Conservation (phyloP, 2,329 filamentous ascomycete genomes). For the Apiospora phragmitis region DNA sequence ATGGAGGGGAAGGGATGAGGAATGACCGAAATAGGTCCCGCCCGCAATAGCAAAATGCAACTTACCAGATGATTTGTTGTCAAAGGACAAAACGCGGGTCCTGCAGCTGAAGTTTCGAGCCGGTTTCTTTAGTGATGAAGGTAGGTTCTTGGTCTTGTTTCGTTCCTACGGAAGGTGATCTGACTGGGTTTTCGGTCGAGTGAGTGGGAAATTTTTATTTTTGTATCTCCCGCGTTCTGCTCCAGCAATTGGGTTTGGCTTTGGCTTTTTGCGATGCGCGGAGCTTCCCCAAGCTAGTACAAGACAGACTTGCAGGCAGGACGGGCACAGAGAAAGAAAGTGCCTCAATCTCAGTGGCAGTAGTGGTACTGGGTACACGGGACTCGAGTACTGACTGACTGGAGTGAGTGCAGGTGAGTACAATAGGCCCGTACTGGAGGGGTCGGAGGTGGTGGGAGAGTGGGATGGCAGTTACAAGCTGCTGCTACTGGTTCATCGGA, state of each 20-base stretch:
- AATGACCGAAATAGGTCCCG: constrained; percentile 3
- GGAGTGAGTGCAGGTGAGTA: not conserved
- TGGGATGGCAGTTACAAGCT: constrained; percentile 1
- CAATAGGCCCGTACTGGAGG: not conserved
- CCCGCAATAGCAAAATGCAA: not conserved
- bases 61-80: constrained; percentile 8
- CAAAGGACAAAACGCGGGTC: constrained; percentile 9
- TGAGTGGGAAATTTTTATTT: constrained; percentile 5
- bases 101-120: constrained; percentile 11
- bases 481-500: constrained; percentile 3
- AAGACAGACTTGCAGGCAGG: not conserved
- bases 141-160: not conserved
- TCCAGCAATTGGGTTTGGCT: constrained; percentile 4
- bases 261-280: constrained; percentile 7
- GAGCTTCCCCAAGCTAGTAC: constrained; percentile 10
- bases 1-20: not conserved
- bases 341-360: not conserved
- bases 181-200: not conserved
- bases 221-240: constrained; percentile 4
- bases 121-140: constrained; percentile 7
- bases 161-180: not conserved
- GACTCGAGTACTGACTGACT: not conserved
- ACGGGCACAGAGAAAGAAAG: not conserved
- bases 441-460: constrained; percentile 2
- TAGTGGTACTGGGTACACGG: not conserved